phyloP scores from a whole-genome alignment of 192 early-diverging fungal species.

The Mortierella antarctica region DNA sequence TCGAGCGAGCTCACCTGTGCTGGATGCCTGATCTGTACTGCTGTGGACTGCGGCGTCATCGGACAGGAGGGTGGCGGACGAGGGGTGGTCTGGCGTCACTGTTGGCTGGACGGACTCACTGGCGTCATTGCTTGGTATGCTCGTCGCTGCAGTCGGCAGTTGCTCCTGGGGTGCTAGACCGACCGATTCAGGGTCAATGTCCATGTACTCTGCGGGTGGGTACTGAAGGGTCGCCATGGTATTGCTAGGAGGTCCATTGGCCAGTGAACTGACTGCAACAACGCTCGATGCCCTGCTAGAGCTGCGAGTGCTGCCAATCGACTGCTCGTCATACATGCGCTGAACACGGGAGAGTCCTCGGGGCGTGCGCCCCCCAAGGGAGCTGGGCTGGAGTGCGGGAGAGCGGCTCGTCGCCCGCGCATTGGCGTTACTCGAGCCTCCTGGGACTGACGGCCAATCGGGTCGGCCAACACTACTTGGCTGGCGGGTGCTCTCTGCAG shows the following conservation, averaged over 20 bases:
- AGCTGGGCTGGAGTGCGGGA: neutral
- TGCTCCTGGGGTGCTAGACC: conserved; percentile 7
- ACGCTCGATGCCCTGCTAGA: conserved; percentile 46
- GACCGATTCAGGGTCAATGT: conserved; percentile 34
- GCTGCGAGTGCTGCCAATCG: conserved; percentile 32
- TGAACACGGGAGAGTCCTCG: conserved; percentile 43
- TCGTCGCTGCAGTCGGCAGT: neutral
- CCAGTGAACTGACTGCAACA: conserved; percentile 11
- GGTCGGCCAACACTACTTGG: too few species aligned
- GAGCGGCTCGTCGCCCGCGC: conserved; percentile 9
- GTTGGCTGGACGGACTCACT: neutral
- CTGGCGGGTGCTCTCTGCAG: neutral
- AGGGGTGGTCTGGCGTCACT: too few species aligned
- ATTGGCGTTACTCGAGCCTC: neutral
- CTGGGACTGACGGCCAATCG: neutral
- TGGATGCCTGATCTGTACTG: too few species aligned
- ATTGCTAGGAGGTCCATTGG: neutral
- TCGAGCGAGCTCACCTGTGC: neutral
- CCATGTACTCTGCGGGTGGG: conserved; percentile 24
- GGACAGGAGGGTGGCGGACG: too few species aligned
- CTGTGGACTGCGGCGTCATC: too few species aligned
- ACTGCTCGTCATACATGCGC: conserved; percentile 50
- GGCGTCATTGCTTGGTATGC: neutral
- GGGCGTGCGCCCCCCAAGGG: conserved; percentile 26
- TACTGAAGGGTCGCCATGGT: neutral